These are phyloP conservation scores for Phalaenopsis hybrid DNA, from an alignment of 116 monocot genomes.

Conservation along the genomic window DNA sequence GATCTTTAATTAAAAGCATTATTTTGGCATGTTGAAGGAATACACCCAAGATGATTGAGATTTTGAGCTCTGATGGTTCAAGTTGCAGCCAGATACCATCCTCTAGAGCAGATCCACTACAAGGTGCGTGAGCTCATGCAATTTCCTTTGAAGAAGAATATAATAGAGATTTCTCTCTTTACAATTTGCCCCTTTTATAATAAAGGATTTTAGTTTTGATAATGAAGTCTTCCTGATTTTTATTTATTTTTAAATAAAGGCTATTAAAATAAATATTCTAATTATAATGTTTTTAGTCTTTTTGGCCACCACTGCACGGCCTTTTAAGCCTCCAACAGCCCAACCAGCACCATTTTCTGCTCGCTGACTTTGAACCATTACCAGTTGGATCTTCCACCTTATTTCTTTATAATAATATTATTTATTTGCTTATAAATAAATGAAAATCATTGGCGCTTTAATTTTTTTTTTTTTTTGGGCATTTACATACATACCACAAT, in stretches of 20 bases:
- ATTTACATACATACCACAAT: no score
- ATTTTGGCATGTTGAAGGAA: slow-evolving; percentile 34
- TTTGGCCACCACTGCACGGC: not conserved
- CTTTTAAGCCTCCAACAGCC: not conserved
- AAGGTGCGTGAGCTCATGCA: slow-evolving; percentile 3
- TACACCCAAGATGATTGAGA: slow-evolving; percentile 60
- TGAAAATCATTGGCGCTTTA: not conserved
- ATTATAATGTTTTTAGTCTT: not conserved
- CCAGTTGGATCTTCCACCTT: not conserved
- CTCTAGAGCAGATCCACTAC: slow-evolving; percentile 23
- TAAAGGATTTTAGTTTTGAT: not conserved
- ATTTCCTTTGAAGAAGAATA: not conserved
- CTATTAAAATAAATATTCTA: not conserved
- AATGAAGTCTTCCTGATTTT: not conserved
- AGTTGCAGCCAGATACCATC: slow-evolving; percentile 54
- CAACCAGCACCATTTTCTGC: not conserved
- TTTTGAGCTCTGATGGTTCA: slow-evolving; percentile 26
- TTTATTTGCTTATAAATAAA: not conserved
- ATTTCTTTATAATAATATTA: not conserved
- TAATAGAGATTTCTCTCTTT: not conserved
- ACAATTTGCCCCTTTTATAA: not conserved
- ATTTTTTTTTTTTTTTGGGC: not conserved
- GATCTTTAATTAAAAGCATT: not conserved
- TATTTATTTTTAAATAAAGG: not conserved
- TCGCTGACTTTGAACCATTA: not conserved